These are phyloP conservation scores for Incumbomyces delicatus DNA, from an alignment of 2,329 filamentous ascomycete species.

Conservation along the genomic window DNA sequence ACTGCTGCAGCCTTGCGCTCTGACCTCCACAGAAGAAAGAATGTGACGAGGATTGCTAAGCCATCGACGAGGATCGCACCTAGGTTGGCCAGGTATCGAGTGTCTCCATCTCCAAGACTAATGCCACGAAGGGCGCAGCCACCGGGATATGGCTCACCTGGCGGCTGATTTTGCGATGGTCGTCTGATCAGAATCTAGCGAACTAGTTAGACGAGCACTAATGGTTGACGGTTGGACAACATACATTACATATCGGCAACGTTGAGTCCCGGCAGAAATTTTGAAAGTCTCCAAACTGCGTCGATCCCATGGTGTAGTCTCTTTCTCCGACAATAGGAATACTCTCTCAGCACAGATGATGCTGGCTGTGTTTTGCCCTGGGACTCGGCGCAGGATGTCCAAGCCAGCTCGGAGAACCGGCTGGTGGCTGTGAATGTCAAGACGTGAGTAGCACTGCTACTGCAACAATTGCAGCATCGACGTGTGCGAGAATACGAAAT, in stretches of 20 bases:
- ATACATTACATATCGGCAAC: constrained; percentile 73
- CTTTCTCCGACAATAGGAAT: not conserved
- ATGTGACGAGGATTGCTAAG: constrained; percentile 60
- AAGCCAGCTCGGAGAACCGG: not conserved
- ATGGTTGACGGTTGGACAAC: constrained; percentile 27
- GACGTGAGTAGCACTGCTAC: not conserved
- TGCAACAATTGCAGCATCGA: not conserved
- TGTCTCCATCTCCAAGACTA: constrained; percentile 50
- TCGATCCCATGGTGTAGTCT: constrained; percentile 35
- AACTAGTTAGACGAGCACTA: constrained; percentile 11
- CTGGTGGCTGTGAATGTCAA: not conserved
- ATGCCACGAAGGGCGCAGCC: constrained; percentile 74
- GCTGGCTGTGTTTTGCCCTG: not conserved
- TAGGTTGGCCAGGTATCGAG: constrained; percentile 65
- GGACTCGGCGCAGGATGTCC: not conserved
- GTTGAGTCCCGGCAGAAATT: constrained; percentile 77
- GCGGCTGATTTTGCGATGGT: constrained; percentile 61
- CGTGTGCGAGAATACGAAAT: not conserved
- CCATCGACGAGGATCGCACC: constrained; percentile 82
- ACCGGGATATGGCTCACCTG: constrained; percentile 43
- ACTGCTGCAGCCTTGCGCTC: constrained; percentile 89
- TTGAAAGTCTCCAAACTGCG: constrained; percentile 55
- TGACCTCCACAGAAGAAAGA: constrained; percentile 65
- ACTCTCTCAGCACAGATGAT: not conserved
- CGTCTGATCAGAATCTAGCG: constrained; percentile 13